These are phyloP conservation scores for Daldinia sp. DNA, from an alignment of 2,329 filamentous ascomycete genomes.

Conservation along the genomic window DNA sequence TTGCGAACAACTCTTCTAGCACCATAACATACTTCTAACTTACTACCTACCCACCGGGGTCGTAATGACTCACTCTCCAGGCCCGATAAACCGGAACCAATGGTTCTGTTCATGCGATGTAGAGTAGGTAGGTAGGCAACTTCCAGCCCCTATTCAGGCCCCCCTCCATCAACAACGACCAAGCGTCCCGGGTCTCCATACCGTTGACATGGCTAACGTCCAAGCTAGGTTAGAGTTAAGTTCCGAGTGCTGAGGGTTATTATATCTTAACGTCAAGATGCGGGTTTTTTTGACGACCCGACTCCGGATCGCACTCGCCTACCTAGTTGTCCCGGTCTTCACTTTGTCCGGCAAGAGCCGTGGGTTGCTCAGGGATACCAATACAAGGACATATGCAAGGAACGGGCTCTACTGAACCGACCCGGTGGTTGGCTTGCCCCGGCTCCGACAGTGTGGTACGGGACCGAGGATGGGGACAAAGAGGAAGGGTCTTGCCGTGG, in stretches of 20 bases:
- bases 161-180: not conserved
- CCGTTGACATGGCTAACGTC: not conserved
- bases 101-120: not conserved
- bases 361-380: not conserved
- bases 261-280: not conserved
- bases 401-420: not conserved
- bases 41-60: not conserved
- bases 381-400: not conserved
- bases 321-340: too few relatives aligned
- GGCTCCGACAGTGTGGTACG: not conserved
- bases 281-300: not conserved
- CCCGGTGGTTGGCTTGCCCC: not conserved
- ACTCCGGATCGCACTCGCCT: too few relatives aligned
- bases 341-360: not conserved
- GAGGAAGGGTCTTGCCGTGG: not conserved
- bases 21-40: too few relatives aligned
- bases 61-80: not conserved
- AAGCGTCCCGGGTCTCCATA: not conserved
- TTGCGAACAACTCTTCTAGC: not conserved
- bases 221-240: too few relatives aligned
- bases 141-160: not conserved
- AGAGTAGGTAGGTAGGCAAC: not conserved
- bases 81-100: not conserved
- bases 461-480: slow-evolving; percentile 1
- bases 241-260: not conserved